phyloP scores from a whole-genome alignment of 2,329 filamentous ascomycete genomes.

The Diplodia corticola region DNA sequence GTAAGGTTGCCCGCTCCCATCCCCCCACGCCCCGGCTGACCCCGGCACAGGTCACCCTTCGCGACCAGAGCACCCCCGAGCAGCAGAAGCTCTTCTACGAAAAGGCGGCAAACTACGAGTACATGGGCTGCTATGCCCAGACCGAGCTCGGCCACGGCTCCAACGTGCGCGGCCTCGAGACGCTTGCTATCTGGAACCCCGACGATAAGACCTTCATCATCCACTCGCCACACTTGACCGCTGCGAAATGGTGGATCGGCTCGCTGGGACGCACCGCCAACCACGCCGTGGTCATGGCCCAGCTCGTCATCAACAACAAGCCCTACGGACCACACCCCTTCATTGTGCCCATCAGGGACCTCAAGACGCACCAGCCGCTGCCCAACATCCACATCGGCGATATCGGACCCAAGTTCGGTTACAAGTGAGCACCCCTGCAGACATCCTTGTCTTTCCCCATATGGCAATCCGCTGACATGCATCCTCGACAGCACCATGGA shows the following conservation, averaged over 20 bases:
- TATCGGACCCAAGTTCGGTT: conserved; percentile 78
- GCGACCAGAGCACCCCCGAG: conserved; percentile 70
- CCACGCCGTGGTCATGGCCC: conserved; percentile 76
- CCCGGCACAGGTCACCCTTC: conserved; percentile 59
- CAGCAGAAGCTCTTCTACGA: conserved; percentile 74
- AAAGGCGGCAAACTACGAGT: conserved; percentile 66
- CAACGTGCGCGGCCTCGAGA: conserved; percentile 71
- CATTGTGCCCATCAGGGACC: conserved; percentile 70
- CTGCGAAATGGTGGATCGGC: conserved; percentile 85
- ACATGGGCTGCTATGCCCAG: conserved; percentile 78
- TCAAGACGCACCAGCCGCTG: conserved; percentile 68
- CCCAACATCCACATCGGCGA: conserved; percentile 73
- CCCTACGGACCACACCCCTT: conserved; percentile 75
- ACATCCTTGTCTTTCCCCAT: conserved; percentile 1
- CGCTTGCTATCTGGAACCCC: conserved; percentile 70
- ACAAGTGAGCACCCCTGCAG: conserved; percentile 52
- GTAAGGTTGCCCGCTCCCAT: conserved; percentile 36
- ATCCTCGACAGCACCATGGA: conserved; percentile 63
- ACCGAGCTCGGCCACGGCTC: conserved; percentile 78
- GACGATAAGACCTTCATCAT: conserved; percentile 73
- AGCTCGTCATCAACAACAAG: conserved; percentile 69
- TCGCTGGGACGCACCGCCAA: conserved; percentile 75
- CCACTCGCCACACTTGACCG: conserved; percentile 71
- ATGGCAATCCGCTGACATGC: not conserved
- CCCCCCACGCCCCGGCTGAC: conserved; percentile 20